Evolutionary conservation across 306 rosid genomes (phyloP), one percentile per base, ranked within the genome.

Genomic region (Gastrolobium bilobum): DNA sequence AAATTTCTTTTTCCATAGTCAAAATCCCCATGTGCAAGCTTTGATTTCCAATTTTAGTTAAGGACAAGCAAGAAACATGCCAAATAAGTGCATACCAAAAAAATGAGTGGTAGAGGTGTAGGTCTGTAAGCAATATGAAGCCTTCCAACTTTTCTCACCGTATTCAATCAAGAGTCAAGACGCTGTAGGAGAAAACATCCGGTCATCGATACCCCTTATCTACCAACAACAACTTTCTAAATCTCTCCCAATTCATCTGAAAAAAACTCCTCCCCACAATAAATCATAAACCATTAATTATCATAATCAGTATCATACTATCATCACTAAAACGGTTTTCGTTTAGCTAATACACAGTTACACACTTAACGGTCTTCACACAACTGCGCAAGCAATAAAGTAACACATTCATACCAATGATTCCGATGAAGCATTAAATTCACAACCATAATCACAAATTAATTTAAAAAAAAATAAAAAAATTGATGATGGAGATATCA

Each of bases 111-210:
- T 84, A 87, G 98, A 76, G 84, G 93, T 85, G 80, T 91, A 85
- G 89, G 86, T 90, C 97, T 91, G 88, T 90, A 90, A 91, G 94
- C 99, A 95, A 88, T 93, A 93, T 83, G 98, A 91, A 88, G 99
- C 98, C 99, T 84, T 89, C 96, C 96, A 83, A 91, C 89, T 91
- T 87, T 96, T 96, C 93, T 89, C 99, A 91, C 82, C 92, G 90
- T 72, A 85, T 91, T 93, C 97, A 95, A 88, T n/a, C n/a, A n/a
- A n/a, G n/a, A n/a, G n/a, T 93, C 97, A 91, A 86, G 91, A 93
- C 93, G 86, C 99, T 96, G 99, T 96, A 96, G 92, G 96, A 96
- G 97, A 96, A 96, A 96, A 89, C 95, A 96, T 86, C 97, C 89
- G 7, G 96, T 96, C 98, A 96, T 89, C 93, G 97, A 88, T 91